A percentile compares a stretch with the other conserved stretches of the same genome.
These are phyloP conservation scores for Coniferiporia sulphurascens DNA, from an alignment of 1,284 basidiomycete species.

Conservation along the genomic window DNA sequence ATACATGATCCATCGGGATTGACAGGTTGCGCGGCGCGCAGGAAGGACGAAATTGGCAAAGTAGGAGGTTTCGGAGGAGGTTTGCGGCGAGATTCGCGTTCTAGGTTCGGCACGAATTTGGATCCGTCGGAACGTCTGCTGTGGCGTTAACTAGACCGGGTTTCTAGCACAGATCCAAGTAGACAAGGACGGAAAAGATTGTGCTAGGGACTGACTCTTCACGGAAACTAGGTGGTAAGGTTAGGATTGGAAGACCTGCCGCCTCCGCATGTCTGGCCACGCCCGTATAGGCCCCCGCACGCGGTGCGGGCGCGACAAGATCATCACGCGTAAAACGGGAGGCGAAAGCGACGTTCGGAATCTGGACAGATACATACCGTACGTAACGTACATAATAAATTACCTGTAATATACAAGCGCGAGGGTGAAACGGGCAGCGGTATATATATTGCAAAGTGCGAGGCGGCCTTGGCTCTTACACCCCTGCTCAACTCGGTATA, in stretches of 20 bases:
- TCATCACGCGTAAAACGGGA: constrained; percentile 3
- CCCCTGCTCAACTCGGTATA: neutral
- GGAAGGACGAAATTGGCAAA: neutral
- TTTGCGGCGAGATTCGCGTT: constrained; percentile 8
- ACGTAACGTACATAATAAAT: no score
- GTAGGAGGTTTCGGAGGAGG: neutral
- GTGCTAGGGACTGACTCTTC: neutral
- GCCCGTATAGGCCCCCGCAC: neutral
- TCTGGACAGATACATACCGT: no score
- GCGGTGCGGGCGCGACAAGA: neutral
- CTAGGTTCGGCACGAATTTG: neutral
- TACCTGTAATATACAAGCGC: neutral
- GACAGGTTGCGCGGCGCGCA: neutral
- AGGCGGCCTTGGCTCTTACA: neutral
- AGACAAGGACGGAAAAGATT: neutral
- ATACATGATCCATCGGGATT: neutral
- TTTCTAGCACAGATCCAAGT: neutral
- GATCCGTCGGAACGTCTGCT: neutral
- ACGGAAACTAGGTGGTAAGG: neutral
- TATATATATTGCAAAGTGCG: neutral
- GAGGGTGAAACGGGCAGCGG: neutral
- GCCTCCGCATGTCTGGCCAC: constrained; percentile 3
- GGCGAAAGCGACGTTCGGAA: neutral
- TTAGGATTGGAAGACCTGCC: neutral
- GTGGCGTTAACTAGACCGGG: neutral